Evolutionary conservation across 768 basidiomycete genomes (phyloP).

Genomic region (Serendipita sp.): DNA sequence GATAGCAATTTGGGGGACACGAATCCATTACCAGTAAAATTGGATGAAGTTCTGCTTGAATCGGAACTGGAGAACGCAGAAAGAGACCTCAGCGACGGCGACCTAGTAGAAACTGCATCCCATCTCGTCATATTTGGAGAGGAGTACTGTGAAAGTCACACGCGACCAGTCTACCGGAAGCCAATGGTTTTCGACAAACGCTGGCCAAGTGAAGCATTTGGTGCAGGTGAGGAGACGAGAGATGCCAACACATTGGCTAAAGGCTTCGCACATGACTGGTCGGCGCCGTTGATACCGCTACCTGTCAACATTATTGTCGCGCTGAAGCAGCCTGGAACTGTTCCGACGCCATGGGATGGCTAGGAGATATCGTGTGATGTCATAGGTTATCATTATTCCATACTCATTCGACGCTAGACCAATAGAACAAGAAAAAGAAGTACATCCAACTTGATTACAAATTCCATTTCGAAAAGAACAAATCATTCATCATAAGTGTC

Average conservation of each 20-base stretch:
- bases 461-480: not conserved
- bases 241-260: not conserved
- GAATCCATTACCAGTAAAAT: not conserved
- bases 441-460: not conserved
- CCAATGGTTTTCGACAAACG: not conserved
- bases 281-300: not conserved
- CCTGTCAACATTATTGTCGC: not conserved
- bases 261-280: not conserved
- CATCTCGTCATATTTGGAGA: not conserved
- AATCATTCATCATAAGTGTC: not conserved
- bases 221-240: not conserved
- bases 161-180: not conserved
- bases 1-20: not conserved
- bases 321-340: not conserved
- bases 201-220: not conserved
- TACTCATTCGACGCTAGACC: no score
- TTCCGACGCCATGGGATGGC: not conserved
- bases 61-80: not conserved
- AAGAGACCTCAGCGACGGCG: not conserved
- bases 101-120: not conserved
- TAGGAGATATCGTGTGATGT: no score
- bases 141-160: not conserved
- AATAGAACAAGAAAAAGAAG: not conserved
- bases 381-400: no score
- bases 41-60: not conserved